These are phyloP conservation scores for Gymnopilus dilepis DNA, from an alignment of 768 basidiomycete genomes.

Conservation along the genomic window DNA sequence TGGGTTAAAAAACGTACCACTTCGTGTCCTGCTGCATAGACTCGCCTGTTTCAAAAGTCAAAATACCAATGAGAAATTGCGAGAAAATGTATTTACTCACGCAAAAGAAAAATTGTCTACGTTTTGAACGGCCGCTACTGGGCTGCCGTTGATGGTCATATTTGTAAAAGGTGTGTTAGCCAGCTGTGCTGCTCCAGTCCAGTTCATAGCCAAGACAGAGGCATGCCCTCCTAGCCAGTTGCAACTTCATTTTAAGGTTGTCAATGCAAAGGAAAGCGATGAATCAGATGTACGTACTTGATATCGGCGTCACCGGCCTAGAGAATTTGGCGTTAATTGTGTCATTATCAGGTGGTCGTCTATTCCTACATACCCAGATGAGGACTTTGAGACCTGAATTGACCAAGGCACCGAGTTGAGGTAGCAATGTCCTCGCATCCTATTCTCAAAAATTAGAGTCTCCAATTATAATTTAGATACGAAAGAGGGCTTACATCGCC, in stretches of 20 bases:
- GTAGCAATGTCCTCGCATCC: slow-evolving; percentile 61
- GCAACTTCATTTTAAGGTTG: slow-evolving; percentile 35
- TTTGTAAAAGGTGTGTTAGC: slow-evolving; percentile 48
- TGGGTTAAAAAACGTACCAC: slow-evolving; percentile 50
- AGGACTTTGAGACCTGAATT: slow-evolving; percentile 48
- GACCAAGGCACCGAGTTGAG: slow-evolving; percentile 52
- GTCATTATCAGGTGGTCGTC: slow-evolving; percentile 6
- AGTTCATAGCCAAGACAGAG: slow-evolving; percentile 48
- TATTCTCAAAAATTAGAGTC: too few species aligned
- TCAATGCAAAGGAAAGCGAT: neutral
- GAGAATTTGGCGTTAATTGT: slow-evolving; percentile 21
- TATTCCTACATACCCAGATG: slow-evolving; percentile 47
- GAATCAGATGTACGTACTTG: slow-evolving; percentile 39
- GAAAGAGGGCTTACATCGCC: slow-evolving; percentile 53
- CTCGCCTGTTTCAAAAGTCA: too few species aligned
- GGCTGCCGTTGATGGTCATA: slow-evolving; percentile 57
- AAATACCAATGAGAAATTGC: neutral
- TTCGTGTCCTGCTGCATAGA: slow-evolving; percentile 65
- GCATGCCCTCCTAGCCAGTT: slow-evolving; percentile 55
- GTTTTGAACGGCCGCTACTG: slow-evolving; percentile 65
- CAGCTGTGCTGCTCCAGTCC: slow-evolving; percentile 46
- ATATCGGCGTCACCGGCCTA: slow-evolving; percentile 57
- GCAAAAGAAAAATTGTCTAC: slow-evolving; percentile 72
- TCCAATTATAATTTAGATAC: neutral
- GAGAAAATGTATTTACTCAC: slow-evolving; percentile 37